Percentiles rank a stretch among this genome's conserved stretches.
Conservation (phyloP, 305 asterid genomes). For the Withania somnifera region DNA sequence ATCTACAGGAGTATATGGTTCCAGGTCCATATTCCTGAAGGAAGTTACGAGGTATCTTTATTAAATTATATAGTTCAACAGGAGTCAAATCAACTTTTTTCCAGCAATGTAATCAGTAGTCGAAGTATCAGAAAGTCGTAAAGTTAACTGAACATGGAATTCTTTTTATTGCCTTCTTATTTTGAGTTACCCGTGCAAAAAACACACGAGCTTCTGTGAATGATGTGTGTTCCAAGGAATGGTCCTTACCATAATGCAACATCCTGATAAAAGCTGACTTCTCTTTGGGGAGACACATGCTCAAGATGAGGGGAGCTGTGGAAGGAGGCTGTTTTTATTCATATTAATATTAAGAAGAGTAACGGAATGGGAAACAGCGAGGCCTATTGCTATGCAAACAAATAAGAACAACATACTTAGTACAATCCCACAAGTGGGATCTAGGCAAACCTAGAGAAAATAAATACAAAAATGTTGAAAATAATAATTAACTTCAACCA, state of each 20-base stretch:
- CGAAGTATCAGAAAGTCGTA: background rate
- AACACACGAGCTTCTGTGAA: background rate
- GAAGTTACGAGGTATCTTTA: background rate
- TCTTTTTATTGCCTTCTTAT: background rate
- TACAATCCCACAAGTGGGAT: too few species aligned
- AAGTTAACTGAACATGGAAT: background rate
- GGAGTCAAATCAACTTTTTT: background rate
- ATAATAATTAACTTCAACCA: slow-evolving; percentile 12
- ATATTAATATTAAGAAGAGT: background rate
- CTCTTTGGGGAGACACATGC: background rate
- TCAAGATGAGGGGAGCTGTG: background rate
- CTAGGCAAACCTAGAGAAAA: too few species aligned
- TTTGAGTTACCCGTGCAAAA: background rate
- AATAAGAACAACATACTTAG: background rate
- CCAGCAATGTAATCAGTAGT: background rate
- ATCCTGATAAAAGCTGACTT: background rate
- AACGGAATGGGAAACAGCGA: background rate
- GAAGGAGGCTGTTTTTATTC: background rate
- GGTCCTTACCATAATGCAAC: background rate
- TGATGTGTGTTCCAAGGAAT: background rate
- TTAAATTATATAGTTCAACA: background rate
- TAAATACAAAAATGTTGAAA: background rate
- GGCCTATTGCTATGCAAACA: background rate
- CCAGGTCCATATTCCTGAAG: background rate
- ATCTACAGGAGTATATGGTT: background rate